Conservation (phyloP, 768 basidiomycete species). For the Collybia sp. region DNA sequence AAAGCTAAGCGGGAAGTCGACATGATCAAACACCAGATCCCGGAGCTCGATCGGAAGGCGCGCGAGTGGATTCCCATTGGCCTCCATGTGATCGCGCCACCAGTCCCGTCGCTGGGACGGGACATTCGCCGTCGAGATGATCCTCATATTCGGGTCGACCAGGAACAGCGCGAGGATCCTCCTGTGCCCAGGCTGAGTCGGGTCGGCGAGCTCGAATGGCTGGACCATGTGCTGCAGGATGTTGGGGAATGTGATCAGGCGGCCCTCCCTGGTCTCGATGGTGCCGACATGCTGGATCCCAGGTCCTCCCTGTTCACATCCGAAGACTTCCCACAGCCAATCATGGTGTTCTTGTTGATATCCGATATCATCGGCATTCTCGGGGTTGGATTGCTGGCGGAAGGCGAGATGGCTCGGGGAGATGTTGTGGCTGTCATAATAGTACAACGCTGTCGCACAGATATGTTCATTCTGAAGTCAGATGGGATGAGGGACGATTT, state of each 20-base stretch:
- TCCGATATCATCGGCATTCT: conserved; percentile 7
- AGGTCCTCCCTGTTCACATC: conserved; percentile 10
- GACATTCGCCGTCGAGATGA: conserved; percentile 20
- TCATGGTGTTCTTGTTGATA: conserved; percentile 12
- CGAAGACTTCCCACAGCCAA: conserved; percentile 13
- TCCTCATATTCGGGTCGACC: conserved; percentile 21
- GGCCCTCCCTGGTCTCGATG: conserved; percentile 17
- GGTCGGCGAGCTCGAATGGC: conserved; percentile 25
- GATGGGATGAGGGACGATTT: no score
- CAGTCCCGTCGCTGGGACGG: conserved; percentile 21
- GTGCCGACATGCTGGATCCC: conserved; percentile 17
- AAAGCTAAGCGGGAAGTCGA: conserved; percentile 16
- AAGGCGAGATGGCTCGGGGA: conserved; percentile 21
- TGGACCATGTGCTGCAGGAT: conserved; percentile 25
- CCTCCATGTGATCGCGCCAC: conserved; percentile 12
- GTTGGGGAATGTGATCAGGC: conserved; percentile 28
- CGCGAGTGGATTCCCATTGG: conserved; percentile 3
- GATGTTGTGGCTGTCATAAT: conserved; percentile 24
- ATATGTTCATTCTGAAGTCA: conserved; percentile 18
- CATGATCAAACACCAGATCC: conserved; percentile 11
- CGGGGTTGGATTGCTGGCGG: conserved; percentile 12
- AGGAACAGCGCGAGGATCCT: conserved; percentile 34
- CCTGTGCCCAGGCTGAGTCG: conserved; percentile 26
- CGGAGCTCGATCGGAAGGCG: conserved; percentile 17
- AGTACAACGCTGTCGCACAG: conserved; percentile 18